Percentiles rank a stretch among this genome's conserved stretches.
phyloP scores from a whole-genome alignment of 164 flowering plant genomes.

The Sextonia rubra region DNA sequence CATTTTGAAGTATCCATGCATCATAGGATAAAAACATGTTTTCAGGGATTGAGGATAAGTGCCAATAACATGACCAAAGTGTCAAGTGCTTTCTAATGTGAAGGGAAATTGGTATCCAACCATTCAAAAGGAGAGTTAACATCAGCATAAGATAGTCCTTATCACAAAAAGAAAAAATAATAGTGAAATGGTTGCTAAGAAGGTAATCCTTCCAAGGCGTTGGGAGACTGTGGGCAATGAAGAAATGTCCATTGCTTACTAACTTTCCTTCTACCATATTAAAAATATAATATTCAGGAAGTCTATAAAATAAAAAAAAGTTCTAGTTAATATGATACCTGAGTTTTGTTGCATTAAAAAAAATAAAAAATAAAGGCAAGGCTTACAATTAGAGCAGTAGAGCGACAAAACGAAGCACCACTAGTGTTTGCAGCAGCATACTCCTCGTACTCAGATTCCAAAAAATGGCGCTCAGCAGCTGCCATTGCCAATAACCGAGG shows the following conservation, averaged over 20 bases:
- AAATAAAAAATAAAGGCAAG: too few relatives aligned
- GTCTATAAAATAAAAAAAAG: neutral
- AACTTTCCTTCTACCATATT: neutral
- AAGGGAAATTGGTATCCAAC: neutral
- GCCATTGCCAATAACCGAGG: slow-evolving; percentile 93
- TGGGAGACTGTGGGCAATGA: neutral
- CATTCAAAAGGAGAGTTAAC: neutral
- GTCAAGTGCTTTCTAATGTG: neutral
- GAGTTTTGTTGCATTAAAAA: neutral
- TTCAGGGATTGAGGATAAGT: neutral
- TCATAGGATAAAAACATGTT: neutral
- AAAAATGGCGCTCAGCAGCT: slow-evolving; percentile 76
- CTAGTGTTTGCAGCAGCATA: slow-evolving; percentile 75
- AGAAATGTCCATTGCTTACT: neutral
- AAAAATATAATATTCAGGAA: neutral
- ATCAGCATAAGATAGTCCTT: neutral
- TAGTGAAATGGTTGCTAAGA: neutral
- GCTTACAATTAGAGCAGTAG: slow-evolving; percentile 86
- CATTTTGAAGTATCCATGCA: too few relatives aligned
- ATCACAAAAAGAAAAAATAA: too few relatives aligned
- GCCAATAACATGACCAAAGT: neutral
- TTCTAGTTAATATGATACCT: neutral
- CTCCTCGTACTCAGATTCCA: slow-evolving; percentile 86
- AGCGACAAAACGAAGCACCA: slow-evolving; percentile 94
- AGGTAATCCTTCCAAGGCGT: neutral